Evolutionary conservation across 1,284 basidiomycete genomes (phyloP), one percentile per base, ranked within the genome.

Genomic region (Polyporus tsugae): DNA sequence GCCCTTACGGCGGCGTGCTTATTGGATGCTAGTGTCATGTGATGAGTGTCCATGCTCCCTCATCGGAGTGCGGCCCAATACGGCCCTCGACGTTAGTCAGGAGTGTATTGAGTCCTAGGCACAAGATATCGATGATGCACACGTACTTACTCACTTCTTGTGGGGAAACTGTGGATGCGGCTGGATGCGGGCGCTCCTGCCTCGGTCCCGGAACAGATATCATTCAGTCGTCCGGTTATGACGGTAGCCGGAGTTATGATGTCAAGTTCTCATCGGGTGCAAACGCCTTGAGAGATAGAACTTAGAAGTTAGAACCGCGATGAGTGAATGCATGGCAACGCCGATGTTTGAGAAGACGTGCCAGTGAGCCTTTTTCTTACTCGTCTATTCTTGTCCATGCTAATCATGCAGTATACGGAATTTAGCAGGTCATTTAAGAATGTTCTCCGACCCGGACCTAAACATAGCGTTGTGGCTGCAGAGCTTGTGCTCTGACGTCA

Each of bases 1-100:
- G 87, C 0, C 89, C 89, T 1, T 91, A 90, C 73, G 83, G 87
- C 66, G 85, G 84, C 19, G 78, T 91, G 44, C 69, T 65, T 35
- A 88, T 91, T n/a, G 41, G 46, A 15, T 46, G 41, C n/a, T 49
- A 55, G 22, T 19, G 39, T 19, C 25, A 22, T 19, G n/a, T n/a
- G 29, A 36, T 29, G 3, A 13, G 6, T 19, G 25, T 2, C 25
- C 52, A 55, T 35, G 52, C 33, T 55, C 52, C 33, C 22, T 53
- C 15, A 10, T 13, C 46, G 22, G n/a, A 10, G 22, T 15, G n/a
- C 46, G 22, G 22, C 22, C 46, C 29, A 33, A 33, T 33, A 35
- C 7, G 52, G n/a, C 13, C 33, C 17, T 29, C 17, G 52, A 55
- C 6, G 52, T 52, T 52, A 10, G 46, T 52, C 22, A 46, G 44